phyloP scores from a whole-genome alignment of 2,329 filamentous ascomycete species.

The Colletotrichum filicis region DNA sequence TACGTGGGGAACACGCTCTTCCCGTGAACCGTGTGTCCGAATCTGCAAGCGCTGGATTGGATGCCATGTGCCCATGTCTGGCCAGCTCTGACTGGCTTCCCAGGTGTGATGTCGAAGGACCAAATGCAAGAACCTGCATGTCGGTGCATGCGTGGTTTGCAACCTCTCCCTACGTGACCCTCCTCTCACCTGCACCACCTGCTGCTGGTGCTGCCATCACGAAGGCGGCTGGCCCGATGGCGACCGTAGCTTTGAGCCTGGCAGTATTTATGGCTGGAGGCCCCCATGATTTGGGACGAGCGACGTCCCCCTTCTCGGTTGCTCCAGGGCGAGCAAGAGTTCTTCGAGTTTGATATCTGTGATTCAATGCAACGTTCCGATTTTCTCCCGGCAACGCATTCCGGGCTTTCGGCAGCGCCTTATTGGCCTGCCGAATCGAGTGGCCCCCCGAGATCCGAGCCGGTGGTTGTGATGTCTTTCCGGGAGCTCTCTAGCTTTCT shows the following conservation, averaged over 20 bases:
- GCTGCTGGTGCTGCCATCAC: constrained; percentile 14
- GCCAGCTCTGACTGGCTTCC: constrained; percentile 17
- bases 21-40: background rate
- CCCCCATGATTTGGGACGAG: background rate
- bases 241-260: background rate
- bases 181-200: background rate
- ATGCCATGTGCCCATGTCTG: constrained; percentile 7
- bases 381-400: background rate
- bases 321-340: background rate
- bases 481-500: background rate
- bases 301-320: background rate
- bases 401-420: background rate
- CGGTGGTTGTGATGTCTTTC: background rate
- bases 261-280: background rate
- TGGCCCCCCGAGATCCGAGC: constrained; percentile 11
- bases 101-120: constrained; percentile 13
- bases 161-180: constrained; percentile 6
- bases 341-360: background rate
- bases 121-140: constrained; percentile 26
- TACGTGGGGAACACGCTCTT: background rate
- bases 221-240: background rate
- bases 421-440: constrained; percentile 3
- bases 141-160: constrained; percentile 26
- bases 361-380: background rate
- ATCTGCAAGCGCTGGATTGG: constrained; percentile 10